Percentiles rank a stretch among this genome's conserved stretches.
These are phyloP conservation scores for Cladophialophora exuberans DNA, from an alignment of 2,329 filamentous ascomycete genomes.

Conservation along the genomic window DNA sequence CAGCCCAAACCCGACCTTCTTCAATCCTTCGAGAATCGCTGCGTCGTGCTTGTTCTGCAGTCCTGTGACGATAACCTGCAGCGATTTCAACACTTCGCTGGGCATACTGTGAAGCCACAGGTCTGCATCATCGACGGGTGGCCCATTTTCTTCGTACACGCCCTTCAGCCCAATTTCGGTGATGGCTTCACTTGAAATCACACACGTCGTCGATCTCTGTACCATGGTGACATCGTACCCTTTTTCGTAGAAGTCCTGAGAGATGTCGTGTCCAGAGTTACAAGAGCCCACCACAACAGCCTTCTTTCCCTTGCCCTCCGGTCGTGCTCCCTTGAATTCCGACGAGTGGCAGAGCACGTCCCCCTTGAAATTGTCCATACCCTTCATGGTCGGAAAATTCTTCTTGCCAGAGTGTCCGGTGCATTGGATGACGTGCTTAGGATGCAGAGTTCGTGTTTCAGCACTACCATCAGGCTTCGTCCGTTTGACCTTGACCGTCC, in stretches of 20 bases:
- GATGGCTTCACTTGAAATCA: slow-evolving; percentile 61
- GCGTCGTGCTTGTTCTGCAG: slow-evolving; percentile 20
- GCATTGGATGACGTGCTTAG: slow-evolving; percentile 67
- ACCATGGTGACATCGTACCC: slow-evolving; percentile 71
- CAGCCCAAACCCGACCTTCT: slow-evolving; percentile 62
- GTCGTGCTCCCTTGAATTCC: slow-evolving; percentile 58
- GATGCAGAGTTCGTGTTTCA: slow-evolving; percentile 60
- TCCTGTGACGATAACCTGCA: slow-evolving; percentile 46
- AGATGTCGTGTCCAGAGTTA: slow-evolving; percentile 64
- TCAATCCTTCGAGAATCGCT: slow-evolving; percentile 46
- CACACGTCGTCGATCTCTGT: slow-evolving; percentile 67
- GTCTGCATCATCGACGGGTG: slow-evolving; percentile 69
- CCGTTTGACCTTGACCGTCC: slow-evolving; percentile 59
- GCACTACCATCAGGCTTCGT: slow-evolving; percentile 41
- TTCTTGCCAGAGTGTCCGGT: slow-evolving; percentile 72
- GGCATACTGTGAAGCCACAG: slow-evolving; percentile 62
- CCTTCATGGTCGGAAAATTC: slow-evolving; percentile 53
- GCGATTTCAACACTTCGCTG: slow-evolving; percentile 61
- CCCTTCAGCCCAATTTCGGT: slow-evolving; percentile 58
- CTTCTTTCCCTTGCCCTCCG: slow-evolving; percentile 57
- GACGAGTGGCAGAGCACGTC: slow-evolving; percentile 64
- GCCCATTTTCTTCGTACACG: slow-evolving; percentile 52
- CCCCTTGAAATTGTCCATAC: slow-evolving; percentile 60
- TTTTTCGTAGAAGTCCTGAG: slow-evolving; percentile 68
- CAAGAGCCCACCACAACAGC: slow-evolving; percentile 69